Evolutionary conservation across 2,329 filamentous ascomycete species (phyloP).

Genomic region (Ophioceras dolichostomum): DNA sequence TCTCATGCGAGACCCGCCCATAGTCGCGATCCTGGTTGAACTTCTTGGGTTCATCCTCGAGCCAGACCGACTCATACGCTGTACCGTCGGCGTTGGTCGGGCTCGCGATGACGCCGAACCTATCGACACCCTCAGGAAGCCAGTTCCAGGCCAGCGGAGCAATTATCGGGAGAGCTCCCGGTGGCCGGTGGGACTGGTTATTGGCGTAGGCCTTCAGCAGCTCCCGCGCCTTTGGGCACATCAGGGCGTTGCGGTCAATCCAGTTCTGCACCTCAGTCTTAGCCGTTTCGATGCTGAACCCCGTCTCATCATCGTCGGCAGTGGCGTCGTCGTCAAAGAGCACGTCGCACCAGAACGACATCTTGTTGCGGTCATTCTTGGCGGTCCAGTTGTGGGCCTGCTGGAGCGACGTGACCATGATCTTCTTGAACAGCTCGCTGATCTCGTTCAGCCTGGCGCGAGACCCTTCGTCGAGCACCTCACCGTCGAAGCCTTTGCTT

Average conservation of each 20-base stretch:
- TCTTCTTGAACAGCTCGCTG: constrained; percentile 51
- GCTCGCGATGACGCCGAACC: constrained; percentile 19
- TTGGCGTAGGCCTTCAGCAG: constrained; percentile 43
- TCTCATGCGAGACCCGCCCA: constrained; percentile 49
- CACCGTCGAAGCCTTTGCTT: constrained; percentile 54
- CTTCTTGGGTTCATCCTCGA: constrained; percentile 39
- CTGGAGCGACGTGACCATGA: constrained; percentile 53
- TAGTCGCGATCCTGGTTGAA: constrained; percentile 47
- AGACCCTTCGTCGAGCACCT: constrained; percentile 45
- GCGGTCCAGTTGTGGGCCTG: constrained; percentile 59
- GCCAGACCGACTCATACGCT: constrained; percentile 36
- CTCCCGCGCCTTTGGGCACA: constrained; percentile 41
- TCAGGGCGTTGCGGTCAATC: constrained; percentile 46
- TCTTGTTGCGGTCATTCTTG: constrained; percentile 57
- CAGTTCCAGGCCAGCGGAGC: constrained; percentile 44
- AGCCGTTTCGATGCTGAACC: constrained; percentile 43
- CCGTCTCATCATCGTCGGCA: constrained; percentile 36
- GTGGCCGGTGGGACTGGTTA: constrained; percentile 30
- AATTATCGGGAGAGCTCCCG: constrained; percentile 35
- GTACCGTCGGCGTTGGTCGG: no score
- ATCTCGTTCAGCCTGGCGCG: constrained; percentile 48
- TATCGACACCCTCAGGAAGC: constrained; percentile 24
- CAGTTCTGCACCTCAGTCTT: constrained; percentile 49
- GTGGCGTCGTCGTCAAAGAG: constrained; percentile 45
- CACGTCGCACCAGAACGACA: constrained; percentile 56